Percentiles rank a stretch among this genome's conserved stretches.
phyloP scores from a whole-genome alignment of 192 early-diverging fungal genomes.

The Entomortierella chlamydospora region DNA sequence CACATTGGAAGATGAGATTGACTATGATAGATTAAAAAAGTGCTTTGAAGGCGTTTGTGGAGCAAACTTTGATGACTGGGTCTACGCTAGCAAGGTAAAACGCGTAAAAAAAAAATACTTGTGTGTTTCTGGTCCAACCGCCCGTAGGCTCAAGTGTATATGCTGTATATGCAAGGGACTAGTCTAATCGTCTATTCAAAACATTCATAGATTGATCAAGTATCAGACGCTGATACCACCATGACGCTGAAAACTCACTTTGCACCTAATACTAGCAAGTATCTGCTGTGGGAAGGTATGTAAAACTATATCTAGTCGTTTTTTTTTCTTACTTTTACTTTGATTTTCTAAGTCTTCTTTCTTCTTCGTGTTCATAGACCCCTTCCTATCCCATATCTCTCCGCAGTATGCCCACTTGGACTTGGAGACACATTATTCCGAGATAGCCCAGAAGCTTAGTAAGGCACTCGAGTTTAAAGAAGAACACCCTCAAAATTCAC shows the following conservation, averaged over 20 bases:
- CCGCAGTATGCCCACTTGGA: slow-evolving; percentile 80
- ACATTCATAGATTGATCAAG: slow-evolving; percentile 61
- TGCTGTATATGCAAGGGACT: no score
- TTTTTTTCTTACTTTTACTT: neutral
- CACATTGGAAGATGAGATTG: slow-evolving; percentile 70
- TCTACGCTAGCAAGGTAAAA: slow-evolving; percentile 68
- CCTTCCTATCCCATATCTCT: slow-evolving; percentile 78
- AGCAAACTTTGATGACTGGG: slow-evolving; percentile 82
- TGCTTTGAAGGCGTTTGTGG: slow-evolving; percentile 84
- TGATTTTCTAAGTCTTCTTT: neutral
- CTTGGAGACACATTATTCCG: slow-evolving; percentile 73
- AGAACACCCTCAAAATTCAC: slow-evolving; percentile 75
- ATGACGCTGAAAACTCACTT: slow-evolving; percentile 66
- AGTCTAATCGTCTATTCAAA: no score
- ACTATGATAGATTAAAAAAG: slow-evolving; percentile 63
- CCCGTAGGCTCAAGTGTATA: no score
- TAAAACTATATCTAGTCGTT: neutral
- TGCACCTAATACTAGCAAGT: slow-evolving; percentile 84
- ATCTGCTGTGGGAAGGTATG: slow-evolving; percentile 86
- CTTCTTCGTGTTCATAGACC: slow-evolving; percentile 56
- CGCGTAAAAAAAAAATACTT: neutral
- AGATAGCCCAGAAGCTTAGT: slow-evolving; percentile 64
- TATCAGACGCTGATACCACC: slow-evolving; percentile 55
- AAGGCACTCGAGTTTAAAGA: slow-evolving; percentile 59
- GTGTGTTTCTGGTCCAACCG: no score